Base-by-base conservation (phyloP, 345 rosid genomes). In the Citrus mangshanensis region DNA sequence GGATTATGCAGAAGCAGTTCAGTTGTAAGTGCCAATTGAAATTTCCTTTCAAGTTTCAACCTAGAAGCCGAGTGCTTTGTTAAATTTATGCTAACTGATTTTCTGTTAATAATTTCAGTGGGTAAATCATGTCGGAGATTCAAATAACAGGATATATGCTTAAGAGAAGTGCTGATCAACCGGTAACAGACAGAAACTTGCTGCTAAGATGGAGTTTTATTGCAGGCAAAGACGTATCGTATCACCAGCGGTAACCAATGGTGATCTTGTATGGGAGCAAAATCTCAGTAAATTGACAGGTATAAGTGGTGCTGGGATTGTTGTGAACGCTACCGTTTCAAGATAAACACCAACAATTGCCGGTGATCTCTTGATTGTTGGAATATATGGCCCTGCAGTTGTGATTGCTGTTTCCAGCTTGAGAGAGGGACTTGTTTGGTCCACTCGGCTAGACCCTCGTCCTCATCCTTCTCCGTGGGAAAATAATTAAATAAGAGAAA, bases 141-240 rank as follows among this genome's bases (percentile, higher is more conserved):
- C 83, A 27, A n/a, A 12, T 6, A 86, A 87, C 78, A 38, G 83
- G 14, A 86, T 87, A 68, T 72, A 35, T 42, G 90, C 87, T 13
- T 21, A 2, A 3, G 51, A 27, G 82, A 84, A 28, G 65, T 4
- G 63, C 64, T 7, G 27, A 84, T 88, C 83, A 79, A 74, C 72
- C 77, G 0, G 40, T 2, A 34, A 82, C 85, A 2, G 86, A 78
- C 38, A 24, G 58, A 30, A 74, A 40, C 6, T 37, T 88, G 64
- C 79, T 42, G 59, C 62, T 82, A 42, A 87, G 71, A 56, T 90
- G 91, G 90, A 80, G 68, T 21, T 87, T 87, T 73, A 24, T 72
- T 0, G 88, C 91, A 13, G 91, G 93, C 24, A 83, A 74, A 61
- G 87, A 88, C 72, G 84, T 83, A 42, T 85, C 2, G 88, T 85